Conservation (phyloP, 805 yeast genomes). For the Ogataea saltuana region DNA sequence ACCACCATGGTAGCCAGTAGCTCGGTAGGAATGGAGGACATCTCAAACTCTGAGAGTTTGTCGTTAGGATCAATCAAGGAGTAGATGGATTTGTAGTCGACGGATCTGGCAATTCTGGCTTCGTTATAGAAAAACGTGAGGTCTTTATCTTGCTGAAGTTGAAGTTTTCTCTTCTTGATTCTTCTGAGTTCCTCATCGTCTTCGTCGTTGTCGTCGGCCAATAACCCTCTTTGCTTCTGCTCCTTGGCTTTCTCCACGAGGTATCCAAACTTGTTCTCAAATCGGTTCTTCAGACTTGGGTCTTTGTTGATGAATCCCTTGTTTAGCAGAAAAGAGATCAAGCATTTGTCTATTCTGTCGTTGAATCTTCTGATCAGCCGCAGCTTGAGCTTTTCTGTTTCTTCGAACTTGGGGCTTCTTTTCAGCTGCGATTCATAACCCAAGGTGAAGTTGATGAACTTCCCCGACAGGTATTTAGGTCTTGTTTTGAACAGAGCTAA, state of each 20-base stretch:
- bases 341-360: conserved; percentile 38
- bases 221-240: conserved; percentile 33
- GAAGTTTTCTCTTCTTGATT: conserved; percentile 26
- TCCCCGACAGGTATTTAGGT: conserved; percentile 54
- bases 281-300: conserved; percentile 31
- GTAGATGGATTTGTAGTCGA: conserved; percentile 63
- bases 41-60: conserved; percentile 65
- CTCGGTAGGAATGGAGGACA: conserved; percentile 64
- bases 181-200: conserved; percentile 39
- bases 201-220: conserved; percentile 45
- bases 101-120: conserved; percentile 38
- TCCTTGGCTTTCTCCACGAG: conserved; percentile 31
- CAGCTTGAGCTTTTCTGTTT: conserved; percentile 32
- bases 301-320: conserved; percentile 37
- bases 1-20: conserved; percentile 64
- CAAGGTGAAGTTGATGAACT: conserved; percentile 59
- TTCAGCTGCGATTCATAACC: conserved; percentile 61
- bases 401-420: conserved; percentile 50
- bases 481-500: conserved; percentile 65
- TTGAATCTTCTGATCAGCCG: conserved; percentile 36
- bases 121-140: conserved; percentile 30
- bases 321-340: conserved; percentile 35
- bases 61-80: conserved; percentile 62
- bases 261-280: conserved; percentile 36
- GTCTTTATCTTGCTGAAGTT: conserved; percentile 20